phyloP scores from a whole-genome alignment of 2,329 filamentous ascomycete species.

The Aureobasidium sp. region DNA sequence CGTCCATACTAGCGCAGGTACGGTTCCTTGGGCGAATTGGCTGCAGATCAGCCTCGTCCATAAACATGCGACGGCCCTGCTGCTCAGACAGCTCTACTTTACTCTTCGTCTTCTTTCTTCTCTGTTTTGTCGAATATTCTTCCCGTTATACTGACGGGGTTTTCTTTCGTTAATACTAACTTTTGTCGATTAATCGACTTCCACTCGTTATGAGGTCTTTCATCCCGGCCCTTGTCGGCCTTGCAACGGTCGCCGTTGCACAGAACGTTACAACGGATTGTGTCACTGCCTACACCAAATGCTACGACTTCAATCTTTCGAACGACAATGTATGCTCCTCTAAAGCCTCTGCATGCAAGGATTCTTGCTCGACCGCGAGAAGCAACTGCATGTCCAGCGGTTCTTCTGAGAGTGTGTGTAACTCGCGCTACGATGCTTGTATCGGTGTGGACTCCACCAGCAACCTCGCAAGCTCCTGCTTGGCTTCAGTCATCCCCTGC shows the following conservation, averaged over 20 bases:
- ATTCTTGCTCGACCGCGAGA: too few species aligned
- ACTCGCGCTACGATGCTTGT: not conserved
- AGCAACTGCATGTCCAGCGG: too few species aligned
- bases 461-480: not conserved
- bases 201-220: constrained; percentile 10
- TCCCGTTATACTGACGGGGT: not conserved
- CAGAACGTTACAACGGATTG: not conserved
- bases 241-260: constrained; percentile 8
- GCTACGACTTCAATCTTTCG: not conserved
- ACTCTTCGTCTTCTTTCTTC: not conserved
- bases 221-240: not conserved
- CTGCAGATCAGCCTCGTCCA: constrained; percentile 5
- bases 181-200: not conserved
- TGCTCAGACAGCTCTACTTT: not conserved
- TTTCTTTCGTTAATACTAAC: constrained; percentile 1
- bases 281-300: not conserved
- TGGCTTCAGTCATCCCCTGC: not conserved
- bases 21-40: constrained; percentile 5
- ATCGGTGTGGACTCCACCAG: not conserved
- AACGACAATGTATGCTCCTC: not conserved
- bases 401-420: too few species aligned
- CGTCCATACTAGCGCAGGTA: constrained; percentile 11
- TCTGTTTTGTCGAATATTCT: not conserved
- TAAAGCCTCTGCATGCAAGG: not conserved
- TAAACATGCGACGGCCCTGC: constrained; percentile 1